Base-by-base conservation (phyloP, 2,329 filamentous ascomycete genomes). In the Nigrospora osmanthi region DNA sequence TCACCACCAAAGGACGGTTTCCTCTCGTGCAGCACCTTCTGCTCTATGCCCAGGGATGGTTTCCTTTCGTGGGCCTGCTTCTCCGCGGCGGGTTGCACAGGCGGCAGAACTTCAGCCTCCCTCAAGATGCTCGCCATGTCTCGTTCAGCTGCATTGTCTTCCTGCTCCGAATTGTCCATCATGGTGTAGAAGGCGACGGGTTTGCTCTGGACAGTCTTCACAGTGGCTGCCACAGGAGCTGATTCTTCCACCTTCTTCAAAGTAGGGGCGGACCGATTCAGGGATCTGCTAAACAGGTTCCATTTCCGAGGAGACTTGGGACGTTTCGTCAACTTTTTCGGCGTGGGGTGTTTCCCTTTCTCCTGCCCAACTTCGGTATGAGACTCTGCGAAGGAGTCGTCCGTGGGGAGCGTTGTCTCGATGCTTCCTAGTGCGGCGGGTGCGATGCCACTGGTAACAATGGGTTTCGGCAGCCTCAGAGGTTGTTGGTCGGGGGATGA, bases 271-370 rank as follows among this genome's bases (percentile, higher is more conserved):
- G 68, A 54, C 36, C 69, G 65, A 33, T 61, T 70, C 30, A 78
- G 73, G 0, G 75, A 75, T 39, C 78, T 70, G 40, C 78, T 71
- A 52, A 84, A 83, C 12, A 83, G 58, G 50, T 81, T 83, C 80
- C 80, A 84, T 52, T 75, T 81, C 9, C 75, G 71, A 19, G 78
- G 78, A 23, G 76, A 78, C 37, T 69, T 73, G 1, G 71, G 58
- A 43, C 70, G 69, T 58, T 80, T 82, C 17, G 70, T 68, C 17
- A 79, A 59, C 58, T 81, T 83, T 59, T 73, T 81, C 0, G 75
- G 64, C 30, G 55, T 58, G 16, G 56, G 51, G 17, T 50, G 56
- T 49, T 59, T 42, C 19, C 58, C 52, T 11, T 58, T 47, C 4
- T 63, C 63, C 10, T 56, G 60, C 7, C 60, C 58, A 1, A 58